These are phyloP conservation scores for Penicillium sp. DNA, from an alignment of 2,329 filamentous ascomycete species.

Conservation along the genomic window DNA sequence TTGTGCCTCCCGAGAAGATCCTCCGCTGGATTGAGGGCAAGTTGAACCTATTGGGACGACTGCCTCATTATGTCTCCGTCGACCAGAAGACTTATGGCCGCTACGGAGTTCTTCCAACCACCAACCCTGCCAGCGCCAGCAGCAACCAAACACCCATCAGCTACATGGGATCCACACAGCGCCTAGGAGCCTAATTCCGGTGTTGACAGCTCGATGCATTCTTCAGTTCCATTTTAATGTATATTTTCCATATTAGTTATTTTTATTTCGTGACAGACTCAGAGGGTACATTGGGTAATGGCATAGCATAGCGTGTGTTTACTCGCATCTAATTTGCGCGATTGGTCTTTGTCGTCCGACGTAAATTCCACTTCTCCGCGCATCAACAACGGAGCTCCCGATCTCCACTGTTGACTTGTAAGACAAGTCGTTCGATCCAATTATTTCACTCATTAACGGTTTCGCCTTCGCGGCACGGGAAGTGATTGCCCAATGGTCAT, in stretches of 20 bases:
- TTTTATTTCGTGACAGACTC: slow-evolving; percentile 13
- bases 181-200: slow-evolving; percentile 63
- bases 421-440: slow-evolving; percentile 7
- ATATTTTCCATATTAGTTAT: slow-evolving; percentile 29
- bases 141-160: slow-evolving; percentile 51
- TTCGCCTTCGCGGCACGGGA: slow-evolving; percentile 22
- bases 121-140: slow-evolving; percentile 31
- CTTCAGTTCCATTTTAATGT: slow-evolving; percentile 29
- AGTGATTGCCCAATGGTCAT: slow-evolving; percentile 27
- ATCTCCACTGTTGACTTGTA: slow-evolving; percentile 14
- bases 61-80: slow-evolving; percentile 90
- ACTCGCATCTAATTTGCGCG: slow-evolving; percentile 27
- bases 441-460: slow-evolving; percentile 9
- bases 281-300: slow-evolving; percentile 7
- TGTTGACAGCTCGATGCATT: neutral
- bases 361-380: slow-evolving; percentile 32
- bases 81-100: slow-evolving; percentile 95
- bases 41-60: slow-evolving; percentile 75
- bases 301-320: slow-evolving; percentile 24
- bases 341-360: slow-evolving; percentile 32
- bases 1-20: slow-evolving; percentile 84
- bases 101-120: slow-evolving; percentile 79
- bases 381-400: slow-evolving; percentile 21
- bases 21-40: slow-evolving; percentile 86
- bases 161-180: slow-evolving; percentile 62